These are phyloP conservation scores for Melastoma malabathricum DNA, from an alignment of 345 rosid species.

Conservation along the genomic window DNA sequence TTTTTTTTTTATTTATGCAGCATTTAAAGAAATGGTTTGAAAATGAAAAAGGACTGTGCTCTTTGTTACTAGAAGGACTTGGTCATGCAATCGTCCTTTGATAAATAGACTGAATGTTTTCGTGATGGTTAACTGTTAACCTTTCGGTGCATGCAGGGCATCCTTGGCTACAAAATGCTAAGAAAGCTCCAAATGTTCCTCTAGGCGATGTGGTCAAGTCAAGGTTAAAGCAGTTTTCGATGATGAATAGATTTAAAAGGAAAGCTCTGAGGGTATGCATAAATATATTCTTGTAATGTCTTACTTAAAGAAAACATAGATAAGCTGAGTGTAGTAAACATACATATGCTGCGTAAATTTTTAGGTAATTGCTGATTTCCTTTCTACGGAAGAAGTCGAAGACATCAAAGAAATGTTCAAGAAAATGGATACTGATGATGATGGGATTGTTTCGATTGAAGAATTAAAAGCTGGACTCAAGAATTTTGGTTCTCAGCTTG, in stretches of 20 bases:
- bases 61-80: no score
- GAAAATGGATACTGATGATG: constrained; percentile 86
- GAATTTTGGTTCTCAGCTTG: constrained; percentile 68
- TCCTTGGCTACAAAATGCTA: constrained; percentile 97
- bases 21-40: no score
- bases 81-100: no score
- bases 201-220: constrained; percentile 98
- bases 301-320: background rate
- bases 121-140: no score
- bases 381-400: constrained; percentile 81
- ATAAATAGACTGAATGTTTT: no score
- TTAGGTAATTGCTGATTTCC: constrained; percentile 94
- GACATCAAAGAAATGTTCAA: constrained; percentile 86
- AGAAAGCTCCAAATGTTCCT: constrained; percentile 89
- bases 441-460: constrained; percentile 75
- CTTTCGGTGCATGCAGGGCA: constrained; percentile 46
- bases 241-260: constrained; percentile 99
- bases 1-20: no score
- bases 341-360: no score
- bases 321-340: background rate
- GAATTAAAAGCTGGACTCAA: constrained; percentile 87
- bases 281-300: constrained; percentile 4
- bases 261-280: constrained; percentile 89
- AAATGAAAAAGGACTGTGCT: no score
- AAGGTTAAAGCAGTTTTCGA: constrained; percentile 91